phyloP scores from a whole-genome alignment of 164 flowering plant species.

The Nelumbo lutea region DNA sequence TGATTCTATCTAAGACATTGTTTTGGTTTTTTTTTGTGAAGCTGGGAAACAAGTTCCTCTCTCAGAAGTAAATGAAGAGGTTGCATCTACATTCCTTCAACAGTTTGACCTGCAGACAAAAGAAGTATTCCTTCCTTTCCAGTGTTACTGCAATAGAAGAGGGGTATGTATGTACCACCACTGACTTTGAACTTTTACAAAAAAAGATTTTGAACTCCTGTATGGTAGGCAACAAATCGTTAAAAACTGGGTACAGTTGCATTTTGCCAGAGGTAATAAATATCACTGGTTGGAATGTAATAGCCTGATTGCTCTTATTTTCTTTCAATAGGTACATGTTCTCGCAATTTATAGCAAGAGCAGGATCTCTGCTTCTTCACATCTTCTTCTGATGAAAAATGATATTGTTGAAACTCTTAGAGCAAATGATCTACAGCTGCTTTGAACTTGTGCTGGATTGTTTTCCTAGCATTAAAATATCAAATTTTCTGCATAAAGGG shows the following conservation, averaged over 20 bases:
- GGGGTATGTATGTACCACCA: slow-evolving; percentile 11
- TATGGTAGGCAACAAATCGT: too few relatives aligned
- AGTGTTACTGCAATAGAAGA: slow-evolving; percentile 18
- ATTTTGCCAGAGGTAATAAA: not conserved
- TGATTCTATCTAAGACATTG: too few relatives aligned
- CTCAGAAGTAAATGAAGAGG: slow-evolving; percentile 15
- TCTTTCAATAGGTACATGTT: not conserved
- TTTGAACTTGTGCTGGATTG: too few relatives aligned
- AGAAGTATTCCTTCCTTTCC: slow-evolving; percentile 20
- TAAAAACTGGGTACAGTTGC: not conserved
- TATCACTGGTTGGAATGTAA: too few relatives aligned
- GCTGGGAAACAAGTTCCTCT: slow-evolving; percentile 15
- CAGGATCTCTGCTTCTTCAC: too few relatives aligned
- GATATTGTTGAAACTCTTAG: too few relatives aligned
- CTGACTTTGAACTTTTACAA: not conserved
- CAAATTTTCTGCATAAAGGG: not conserved
- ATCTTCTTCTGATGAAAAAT: too few relatives aligned
- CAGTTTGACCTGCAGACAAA: slow-evolving; percentile 12
- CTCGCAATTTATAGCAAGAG: too few relatives aligned
- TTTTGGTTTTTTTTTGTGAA: not conserved
- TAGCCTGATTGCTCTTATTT: too few relatives aligned
- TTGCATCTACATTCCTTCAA: slow-evolving; percentile 9
- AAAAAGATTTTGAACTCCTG: too few relatives aligned
- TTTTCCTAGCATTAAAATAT: too few relatives aligned
- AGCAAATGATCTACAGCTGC: too few relatives aligned